These are phyloP conservation scores for Neurospora tetrasperma DNA, from an alignment of 495 filamentous ascomycete species.

Conservation along the genomic window DNA sequence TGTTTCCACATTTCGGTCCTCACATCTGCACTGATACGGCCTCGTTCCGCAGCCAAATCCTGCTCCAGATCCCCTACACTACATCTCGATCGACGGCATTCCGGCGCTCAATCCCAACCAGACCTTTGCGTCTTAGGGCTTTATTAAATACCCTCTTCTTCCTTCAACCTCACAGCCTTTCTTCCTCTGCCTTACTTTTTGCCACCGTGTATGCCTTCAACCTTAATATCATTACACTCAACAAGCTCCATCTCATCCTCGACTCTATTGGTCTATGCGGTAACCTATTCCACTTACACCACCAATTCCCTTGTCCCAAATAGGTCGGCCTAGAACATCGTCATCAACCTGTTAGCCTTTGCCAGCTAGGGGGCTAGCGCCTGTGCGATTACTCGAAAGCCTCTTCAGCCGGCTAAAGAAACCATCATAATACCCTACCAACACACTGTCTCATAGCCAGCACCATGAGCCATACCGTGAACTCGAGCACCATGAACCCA, in stretches of 20 bases:
- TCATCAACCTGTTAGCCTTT: neutral
- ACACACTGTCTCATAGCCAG: neutral
- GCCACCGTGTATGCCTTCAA: conserved; percentile 1
- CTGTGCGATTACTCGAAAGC: neutral
- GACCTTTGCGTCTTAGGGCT: neutral
- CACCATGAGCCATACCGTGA: neutral
- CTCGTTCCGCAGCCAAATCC: neutral
- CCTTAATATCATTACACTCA: conserved; percentile 1
- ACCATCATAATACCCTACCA: neutral
- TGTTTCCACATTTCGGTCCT: neutral
- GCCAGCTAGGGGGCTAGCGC: neutral
- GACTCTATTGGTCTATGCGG: neutral
- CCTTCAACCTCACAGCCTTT: neutral
- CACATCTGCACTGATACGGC: neutral
- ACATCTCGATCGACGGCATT: conserved; percentile 4
- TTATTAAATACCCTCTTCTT: conserved; percentile 7
- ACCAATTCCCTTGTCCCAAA: neutral
- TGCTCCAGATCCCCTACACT: neutral
- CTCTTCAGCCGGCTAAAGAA: neutral
- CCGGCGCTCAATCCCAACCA: neutral
- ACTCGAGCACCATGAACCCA: conserved; percentile 9
- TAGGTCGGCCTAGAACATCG: neutral
- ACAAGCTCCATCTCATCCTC: neutral
- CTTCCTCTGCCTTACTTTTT: neutral
- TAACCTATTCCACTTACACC: conserved; percentile 7